A percentile compares a stretch with the other conserved stretches of the same genome.
Conservation (phyloP, 202 grass and related monocot genomes). For the Schoenoplectus triqueter region DNA sequence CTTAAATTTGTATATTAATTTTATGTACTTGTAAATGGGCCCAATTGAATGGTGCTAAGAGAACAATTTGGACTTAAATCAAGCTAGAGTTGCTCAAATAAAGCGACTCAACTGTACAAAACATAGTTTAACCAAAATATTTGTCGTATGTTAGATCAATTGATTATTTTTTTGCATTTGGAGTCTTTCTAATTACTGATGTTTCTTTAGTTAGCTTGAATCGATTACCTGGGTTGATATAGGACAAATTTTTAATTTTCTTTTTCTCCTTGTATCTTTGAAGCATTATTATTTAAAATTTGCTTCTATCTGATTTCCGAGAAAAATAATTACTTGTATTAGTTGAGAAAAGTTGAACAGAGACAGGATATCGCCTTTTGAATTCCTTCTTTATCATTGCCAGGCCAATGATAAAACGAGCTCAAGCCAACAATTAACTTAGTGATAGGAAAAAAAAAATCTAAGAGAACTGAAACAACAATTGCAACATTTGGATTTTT, state of each 20-base stretch:
- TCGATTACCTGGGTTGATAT: neutral
- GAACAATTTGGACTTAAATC: neutral
- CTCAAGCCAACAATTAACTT: neutral
- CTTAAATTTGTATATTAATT: conserved; percentile 21
- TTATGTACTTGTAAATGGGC: conserved; percentile 20
- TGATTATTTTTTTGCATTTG: conserved; percentile 16
- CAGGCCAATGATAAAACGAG: neutral
- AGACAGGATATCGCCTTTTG: neutral
- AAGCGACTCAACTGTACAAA: neutral
- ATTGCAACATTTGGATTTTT: neutral
- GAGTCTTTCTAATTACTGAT: neutral
- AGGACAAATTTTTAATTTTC: neutral
- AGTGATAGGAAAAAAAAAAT: neutral
- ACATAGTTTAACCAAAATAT: neutral
- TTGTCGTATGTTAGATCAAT: neutral
- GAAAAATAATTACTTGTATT: neutral
- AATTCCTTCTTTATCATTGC: neutral
- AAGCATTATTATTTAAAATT: neutral
- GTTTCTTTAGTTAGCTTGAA: neutral
- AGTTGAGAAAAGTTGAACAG: neutral
- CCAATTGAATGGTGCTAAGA: neutral
- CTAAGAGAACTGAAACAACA: neutral
- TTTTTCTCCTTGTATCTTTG: neutral
- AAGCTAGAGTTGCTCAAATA: neutral
- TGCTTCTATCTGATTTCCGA: neutral